Percentiles rank a stretch among this genome's conserved stretches.
Conservation (phyloP, 805 yeast genomes). For the Yarrowia divulgata region DNA sequence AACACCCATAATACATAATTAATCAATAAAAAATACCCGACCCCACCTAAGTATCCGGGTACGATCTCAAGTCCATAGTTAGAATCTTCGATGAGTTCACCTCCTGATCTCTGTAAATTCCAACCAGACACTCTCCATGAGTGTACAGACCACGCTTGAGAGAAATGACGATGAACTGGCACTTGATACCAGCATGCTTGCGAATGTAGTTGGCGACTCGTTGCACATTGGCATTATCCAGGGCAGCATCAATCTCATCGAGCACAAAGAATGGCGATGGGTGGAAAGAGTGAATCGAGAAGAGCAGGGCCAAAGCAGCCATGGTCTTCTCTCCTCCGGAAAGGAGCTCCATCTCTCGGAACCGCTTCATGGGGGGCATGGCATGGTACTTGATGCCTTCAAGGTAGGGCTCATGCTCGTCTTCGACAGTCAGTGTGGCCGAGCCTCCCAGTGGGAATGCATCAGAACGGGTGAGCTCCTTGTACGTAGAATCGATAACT, state of each 20-base stretch:
- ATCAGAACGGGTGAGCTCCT: slow-evolving; percentile 78
- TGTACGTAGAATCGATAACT: slow-evolving; percentile 76
- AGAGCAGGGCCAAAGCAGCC: slow-evolving; percentile 91
- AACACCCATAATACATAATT: background rate
- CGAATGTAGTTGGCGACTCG: slow-evolving; percentile 86
- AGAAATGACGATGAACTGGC: slow-evolving; percentile 90
- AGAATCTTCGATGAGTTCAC: slow-evolving; percentile 44
- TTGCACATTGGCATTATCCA: slow-evolving; percentile 87
- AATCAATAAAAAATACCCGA: background rate
- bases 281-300: slow-evolving; percentile 87
- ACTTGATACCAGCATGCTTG: slow-evolving; percentile 68
- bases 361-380: slow-evolving; percentile 94
- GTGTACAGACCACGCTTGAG: slow-evolving; percentile 87
- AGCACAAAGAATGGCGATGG: slow-evolving; percentile 96
- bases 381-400: slow-evolving; percentile 90
- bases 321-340: slow-evolving; percentile 98
- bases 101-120: slow-evolving; percentile 64
- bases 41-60: slow-evolving; percentile 6
- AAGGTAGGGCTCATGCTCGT: slow-evolving; percentile 86
- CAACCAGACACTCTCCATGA: slow-evolving; percentile 87
- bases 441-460: slow-evolving; percentile 87
- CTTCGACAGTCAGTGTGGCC: slow-evolving; percentile 86
- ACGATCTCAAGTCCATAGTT: slow-evolving; percentile 44
- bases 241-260: slow-evolving; percentile 98
- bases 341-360: slow-evolving; percentile 86